Base-by-base conservation (phyloP, 352 stramenopile species). In the Elongisporangium undulatum region DNA sequence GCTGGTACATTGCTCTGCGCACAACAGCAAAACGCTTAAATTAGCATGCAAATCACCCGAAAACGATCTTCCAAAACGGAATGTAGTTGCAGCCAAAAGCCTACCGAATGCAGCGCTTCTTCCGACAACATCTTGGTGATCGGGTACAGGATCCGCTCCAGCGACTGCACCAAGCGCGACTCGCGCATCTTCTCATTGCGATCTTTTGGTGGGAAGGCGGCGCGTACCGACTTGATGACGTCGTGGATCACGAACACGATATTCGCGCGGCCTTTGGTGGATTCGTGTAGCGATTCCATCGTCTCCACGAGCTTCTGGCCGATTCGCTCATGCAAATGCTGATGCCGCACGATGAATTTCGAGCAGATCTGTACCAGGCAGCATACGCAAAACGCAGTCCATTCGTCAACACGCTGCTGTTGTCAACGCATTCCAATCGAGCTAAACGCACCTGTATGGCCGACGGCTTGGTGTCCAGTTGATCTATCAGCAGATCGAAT, bases 221-320 rank as follows among this genome's bases (percentile, higher is more conserved):
- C 83, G 53, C 85, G 84, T 24, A 95, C 75, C 0, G 69, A 68
- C 52, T 92, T 92, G 57, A 95, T 72, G 9, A 93, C 83, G 63
- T 95, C 85, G 61, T 95, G 85, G 38, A 90, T 84, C 29, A 95
- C 73, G 57, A 88, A 95, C 21, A 95, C 68, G 66, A 95, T 79
- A 51, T 87, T 93, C 17, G 79, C 67, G 63, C 82, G 81, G 24
- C 76, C 79, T 59, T 95, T 95, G 7, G 71, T 71, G 17, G 75
- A 79, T 16, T 78, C 69, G 29, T 39, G 29, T 70, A 89, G 86
- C 26, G 66, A 58, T 20, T 88, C 70, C 68, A 92, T 91, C 6
- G 77, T 69, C 51, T 85, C 60, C 4, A 77, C 74, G 15, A 94
- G 58, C 66, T 90, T 92, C 20, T 83, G 62, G 23, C 76, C 80